Percentiles rank a stretch among this genome's conserved stretches.
These are phyloP conservation scores for Fonsecaea monophora DNA, from an alignment of 2,329 filamentous ascomycete genomes.

Conservation along the genomic window DNA sequence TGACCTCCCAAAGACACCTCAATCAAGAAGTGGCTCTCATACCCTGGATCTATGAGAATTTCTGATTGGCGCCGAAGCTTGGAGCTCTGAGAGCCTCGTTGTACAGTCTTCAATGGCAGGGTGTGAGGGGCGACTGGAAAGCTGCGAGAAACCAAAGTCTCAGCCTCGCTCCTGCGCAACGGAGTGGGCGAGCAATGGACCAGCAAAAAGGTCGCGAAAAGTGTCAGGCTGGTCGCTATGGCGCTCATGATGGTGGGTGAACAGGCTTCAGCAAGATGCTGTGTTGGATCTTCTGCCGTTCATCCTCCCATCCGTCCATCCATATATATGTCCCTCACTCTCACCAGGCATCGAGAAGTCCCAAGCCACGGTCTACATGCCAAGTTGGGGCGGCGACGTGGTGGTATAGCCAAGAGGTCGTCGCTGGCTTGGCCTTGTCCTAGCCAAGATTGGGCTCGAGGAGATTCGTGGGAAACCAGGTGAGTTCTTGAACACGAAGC, in stretches of 20 bases:
- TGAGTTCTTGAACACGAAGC: not conserved
- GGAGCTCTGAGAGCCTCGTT: not conserved
- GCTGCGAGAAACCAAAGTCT: not conserved
- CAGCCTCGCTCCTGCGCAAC: not conserved
- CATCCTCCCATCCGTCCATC: not conserved
- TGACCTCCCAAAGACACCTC: conserved; percentile 37
- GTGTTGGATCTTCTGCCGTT: not conserved
- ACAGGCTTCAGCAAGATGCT: not conserved
- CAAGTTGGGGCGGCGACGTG: not conserved
- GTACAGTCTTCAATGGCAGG: not conserved
- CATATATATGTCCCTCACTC: not conserved
- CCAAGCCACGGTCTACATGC: not conserved
- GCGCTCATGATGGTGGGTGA: not conserved
- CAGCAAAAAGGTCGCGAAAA: not conserved
- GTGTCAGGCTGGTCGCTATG: not conserved
- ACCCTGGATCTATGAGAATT: not conserved
- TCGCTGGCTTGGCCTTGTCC: not conserved
- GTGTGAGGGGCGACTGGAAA: not conserved
- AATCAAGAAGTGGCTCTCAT: not conserved
- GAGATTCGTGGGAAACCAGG: not conserved
- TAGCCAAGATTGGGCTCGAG: not conserved
- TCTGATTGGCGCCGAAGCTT: not conserved
- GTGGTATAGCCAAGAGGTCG: not conserved
- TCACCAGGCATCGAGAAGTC: not conserved
- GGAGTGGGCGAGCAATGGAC: not conserved